Evolutionary conservation across 352 stramenopile species (phyloP).

Genomic region (Phytophthora capsici): DNA sequence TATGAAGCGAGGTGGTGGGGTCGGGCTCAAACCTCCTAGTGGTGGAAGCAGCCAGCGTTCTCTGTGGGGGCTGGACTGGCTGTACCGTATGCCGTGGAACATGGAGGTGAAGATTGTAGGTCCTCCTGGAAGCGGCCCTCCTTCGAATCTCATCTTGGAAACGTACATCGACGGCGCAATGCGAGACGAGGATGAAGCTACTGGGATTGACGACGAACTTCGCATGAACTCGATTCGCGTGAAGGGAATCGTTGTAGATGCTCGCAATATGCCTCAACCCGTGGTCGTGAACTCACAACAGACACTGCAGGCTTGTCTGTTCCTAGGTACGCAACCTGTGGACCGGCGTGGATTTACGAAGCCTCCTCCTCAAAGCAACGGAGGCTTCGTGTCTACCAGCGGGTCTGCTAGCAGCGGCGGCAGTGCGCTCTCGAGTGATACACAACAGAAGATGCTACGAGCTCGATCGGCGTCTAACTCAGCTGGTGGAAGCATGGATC

Average conservation of each 20-base stretch:
- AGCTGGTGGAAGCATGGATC: conserved; percentile 53
- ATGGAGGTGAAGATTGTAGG: conserved; percentile 93
- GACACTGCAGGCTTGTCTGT: conserved; percentile 87
- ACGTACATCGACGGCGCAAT: conserved; percentile 88
- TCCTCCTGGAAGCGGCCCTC: conserved; percentile 80
- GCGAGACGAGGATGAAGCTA: conserved; percentile 72
- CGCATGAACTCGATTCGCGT: conserved; percentile 90
- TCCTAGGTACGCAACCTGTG: conserved; percentile 85
- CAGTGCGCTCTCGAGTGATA: conserved; percentile 58
- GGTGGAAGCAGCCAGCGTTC: conserved; percentile 67
- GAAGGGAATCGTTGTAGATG: conserved; percentile 89
- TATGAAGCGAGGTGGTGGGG: conserved; percentile 75
- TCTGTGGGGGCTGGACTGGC: conserved; percentile 87
- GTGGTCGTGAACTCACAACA: conserved; percentile 89
- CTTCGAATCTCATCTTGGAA: conserved; percentile 88
- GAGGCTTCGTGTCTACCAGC: conserved; percentile 79
- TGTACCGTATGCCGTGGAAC: conserved; percentile 92
- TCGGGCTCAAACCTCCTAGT: conserved; percentile 55
- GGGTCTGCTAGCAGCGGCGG: conserved; percentile 33
- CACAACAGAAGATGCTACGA: conserved; percentile 64
- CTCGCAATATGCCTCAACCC: conserved; percentile 86
- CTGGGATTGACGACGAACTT: conserved; percentile 80
- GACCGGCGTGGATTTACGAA: conserved; percentile 88
- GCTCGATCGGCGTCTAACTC: conserved; percentile 63
- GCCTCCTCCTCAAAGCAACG: conserved; percentile 86